Evolutionary conservation across 2,329 filamentous ascomycete species (phyloP).

Genomic region (Emergomyces africanus): DNA sequence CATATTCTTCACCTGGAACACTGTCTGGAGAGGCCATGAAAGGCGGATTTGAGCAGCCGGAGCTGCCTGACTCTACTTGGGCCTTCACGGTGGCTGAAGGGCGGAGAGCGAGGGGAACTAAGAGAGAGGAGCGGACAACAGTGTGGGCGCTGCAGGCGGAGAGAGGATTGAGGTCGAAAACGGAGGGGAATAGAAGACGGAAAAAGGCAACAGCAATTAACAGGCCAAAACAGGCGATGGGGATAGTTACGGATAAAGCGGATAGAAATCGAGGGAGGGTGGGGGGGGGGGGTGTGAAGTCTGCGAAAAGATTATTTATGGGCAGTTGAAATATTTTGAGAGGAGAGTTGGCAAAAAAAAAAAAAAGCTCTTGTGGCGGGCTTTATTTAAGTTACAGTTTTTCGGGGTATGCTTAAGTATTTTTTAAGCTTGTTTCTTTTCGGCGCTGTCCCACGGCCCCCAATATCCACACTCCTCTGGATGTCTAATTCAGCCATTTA

Average conservation of each 20-base stretch:
- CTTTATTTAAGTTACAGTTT: not conserved
- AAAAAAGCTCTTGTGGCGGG: not conserved
- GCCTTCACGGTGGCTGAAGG: constrained; percentile 6
- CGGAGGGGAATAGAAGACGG: constrained; percentile 5
- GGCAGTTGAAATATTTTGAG: not conserved
- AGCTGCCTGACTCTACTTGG: constrained; percentile 13
- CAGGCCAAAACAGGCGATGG: not conserved
- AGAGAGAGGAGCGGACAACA: constrained; percentile 7
- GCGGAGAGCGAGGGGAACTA: too few relatives aligned
- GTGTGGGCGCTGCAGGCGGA: not conserved
- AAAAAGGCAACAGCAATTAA: constrained; percentile 1
- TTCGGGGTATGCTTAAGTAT: not conserved
- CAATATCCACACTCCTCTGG: too few relatives aligned
- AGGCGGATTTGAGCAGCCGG: constrained; percentile 25
- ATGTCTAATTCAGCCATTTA: too few relatives aligned
- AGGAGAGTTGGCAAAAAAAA: not conserved
- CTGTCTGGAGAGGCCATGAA: constrained; percentile 31
- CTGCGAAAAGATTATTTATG: too few relatives aligned
- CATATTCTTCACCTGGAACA: constrained; percentile 32
- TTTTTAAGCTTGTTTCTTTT: too few relatives aligned
- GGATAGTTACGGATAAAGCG: not conserved
- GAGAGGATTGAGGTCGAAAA: constrained; percentile 3
- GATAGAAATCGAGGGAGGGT: not conserved
- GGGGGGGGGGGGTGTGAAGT: too few relatives aligned
- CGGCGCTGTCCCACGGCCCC: too few relatives aligned